Evolutionary conservation across 2,329 filamentous ascomycete species (phyloP), one percentile per base, ranked within the genome.

Genomic region (Aspergillus pseudotamarii): DNA sequence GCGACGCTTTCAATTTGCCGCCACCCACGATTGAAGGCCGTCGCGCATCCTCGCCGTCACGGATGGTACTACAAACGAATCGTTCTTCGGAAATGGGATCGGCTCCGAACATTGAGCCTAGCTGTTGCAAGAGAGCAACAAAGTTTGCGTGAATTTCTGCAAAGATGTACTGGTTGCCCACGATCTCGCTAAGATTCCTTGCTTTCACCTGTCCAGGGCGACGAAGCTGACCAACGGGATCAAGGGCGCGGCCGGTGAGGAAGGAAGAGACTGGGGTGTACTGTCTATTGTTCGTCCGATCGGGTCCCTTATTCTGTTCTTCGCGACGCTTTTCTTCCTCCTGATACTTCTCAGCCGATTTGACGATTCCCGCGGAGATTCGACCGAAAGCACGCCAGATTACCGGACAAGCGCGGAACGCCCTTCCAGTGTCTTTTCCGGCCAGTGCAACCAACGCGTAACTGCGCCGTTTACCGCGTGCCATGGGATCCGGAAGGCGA

Each of bases 211-310:
- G 83, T 55, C 83, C 83, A 6, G 79, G 80, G 10, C 84, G 78
- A 53, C 85, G 81, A 45, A 83, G 80, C 62, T 84, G 84, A 8
- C 85, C 85, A 68, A 86, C 83, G 2, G 85, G 84, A 65, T 87
- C 85, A 28, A 85, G 75, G 41, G 79, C 81, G 55, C 86, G 84
- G 38, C 84, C 84, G 1, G 85, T 85, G 23, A 88, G 76, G 72
- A 88, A 88, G 1, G 85, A 86, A 2, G 84, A 86, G 16, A 87
- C 82, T 0, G 84, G 84, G 0, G 83, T 85, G 66, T 85, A 84
- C 62, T 81, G 81, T 61, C 80, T 76, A 28, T 68, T 69, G 11
- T 69, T 71, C 36, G 67, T 64, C n/a, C 69, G 65, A 59, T 68
- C 73, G 10, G 68, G 59, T 11, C 70, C 67, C 32, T 65, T 71